phyloP scores from a whole-genome alignment of 768 basidiomycete species.

The Pulveroboletus frians region DNA sequence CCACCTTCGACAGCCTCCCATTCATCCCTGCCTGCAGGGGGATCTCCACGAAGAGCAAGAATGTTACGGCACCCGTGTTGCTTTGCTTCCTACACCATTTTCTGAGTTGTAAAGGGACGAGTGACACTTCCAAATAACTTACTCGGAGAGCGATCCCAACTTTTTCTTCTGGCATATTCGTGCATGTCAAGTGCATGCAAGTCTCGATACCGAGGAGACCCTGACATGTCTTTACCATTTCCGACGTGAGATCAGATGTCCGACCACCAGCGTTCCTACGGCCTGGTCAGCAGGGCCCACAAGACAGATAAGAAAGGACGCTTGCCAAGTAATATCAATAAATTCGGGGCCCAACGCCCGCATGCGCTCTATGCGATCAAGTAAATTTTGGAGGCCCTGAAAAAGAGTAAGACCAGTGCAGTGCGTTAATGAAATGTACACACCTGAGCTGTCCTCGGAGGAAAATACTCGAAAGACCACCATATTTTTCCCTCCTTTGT shows the following conservation, averaged over 20 bases:
- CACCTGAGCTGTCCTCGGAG: constrained; percentile 92
- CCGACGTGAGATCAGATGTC: constrained; percentile 89
- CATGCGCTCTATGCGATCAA: constrained; percentile 99
- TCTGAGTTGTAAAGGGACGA: constrained; percentile 1
- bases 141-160: constrained; percentile 88
- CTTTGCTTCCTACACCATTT: constrained; percentile 70
- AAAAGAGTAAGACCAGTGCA: not conserved
- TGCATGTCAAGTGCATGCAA: constrained; percentile 98
- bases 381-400: constrained; percentile 73
- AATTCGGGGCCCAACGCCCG: constrained; percentile 92
- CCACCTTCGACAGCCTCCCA: constrained; percentile 93
- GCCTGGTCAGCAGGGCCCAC: constrained; percentile 1
- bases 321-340: constrained; percentile 93
- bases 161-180: constrained; percentile 96
- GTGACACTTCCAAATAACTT: constrained; percentile 27
- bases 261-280: constrained; percentile 93
- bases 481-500: constrained; percentile 81
- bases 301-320: constrained; percentile 3
- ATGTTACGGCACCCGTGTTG: constrained; percentile 86
- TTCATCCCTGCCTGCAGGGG: constrained; percentile 79
- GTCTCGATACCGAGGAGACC: constrained; percentile 90
- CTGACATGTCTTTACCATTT: constrained; percentile 94
- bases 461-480: constrained; percentile 99
- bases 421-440: constrained; percentile 9
- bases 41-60: constrained; percentile 90